Percentiles rank a stretch among this genome's conserved stretches.
Evolutionary conservation across 805 yeast genomes (phyloP).

Genomic region (Zygotorulaspora sp.): DNA sequence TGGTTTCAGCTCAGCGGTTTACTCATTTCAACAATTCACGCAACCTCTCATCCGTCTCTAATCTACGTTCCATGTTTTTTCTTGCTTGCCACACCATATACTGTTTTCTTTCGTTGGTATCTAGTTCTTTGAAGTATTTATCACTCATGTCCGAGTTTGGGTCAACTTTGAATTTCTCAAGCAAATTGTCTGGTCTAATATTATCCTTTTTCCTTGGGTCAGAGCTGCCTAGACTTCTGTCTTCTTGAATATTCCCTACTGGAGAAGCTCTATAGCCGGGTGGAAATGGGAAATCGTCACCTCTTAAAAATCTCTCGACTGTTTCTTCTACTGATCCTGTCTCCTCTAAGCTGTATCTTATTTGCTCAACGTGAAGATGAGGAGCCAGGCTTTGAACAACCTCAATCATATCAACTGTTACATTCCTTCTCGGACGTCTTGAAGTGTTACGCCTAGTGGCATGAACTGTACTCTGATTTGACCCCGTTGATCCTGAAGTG

Average conservation of each 20-base stretch:
- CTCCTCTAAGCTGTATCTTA: slow-evolving; percentile 64
- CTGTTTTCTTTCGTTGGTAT: slow-evolving; percentile 30
- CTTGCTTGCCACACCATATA: slow-evolving; percentile 59
- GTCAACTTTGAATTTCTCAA: slow-evolving; percentile 27
- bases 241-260: slow-evolving; percentile 5
- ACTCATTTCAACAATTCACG: neutral
- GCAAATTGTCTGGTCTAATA: slow-evolving; percentile 31
- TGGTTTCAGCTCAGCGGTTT: no score
- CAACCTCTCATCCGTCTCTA: slow-evolving; percentile 11
- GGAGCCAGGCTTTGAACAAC: slow-evolving; percentile 85
- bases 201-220: slow-evolving; percentile 33
- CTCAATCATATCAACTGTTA: slow-evolving; percentile 72
- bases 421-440: slow-evolving; percentile 41
- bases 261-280: slow-evolving; percentile 36
- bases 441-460: slow-evolving; percentile 9
- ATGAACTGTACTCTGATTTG: slow-evolving; percentile 1
- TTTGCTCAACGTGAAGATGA: slow-evolving; percentile 59
- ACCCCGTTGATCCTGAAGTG: neutral
- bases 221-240: slow-evolving; percentile 4
- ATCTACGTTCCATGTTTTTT: slow-evolving; percentile 43
- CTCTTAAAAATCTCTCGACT: slow-evolving; percentile 62
- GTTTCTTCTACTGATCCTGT: slow-evolving; percentile 82
- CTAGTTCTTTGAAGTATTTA: slow-evolving; percentile 16
- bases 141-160: slow-evolving; percentile 20
- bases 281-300: slow-evolving; percentile 57